A percentile compares a stretch with the other conserved stretches of the same genome.
These are phyloP conservation scores for Silene coronaria DNA, from an alignment of 179 eudicot species.

Conservation along the genomic window DNA sequence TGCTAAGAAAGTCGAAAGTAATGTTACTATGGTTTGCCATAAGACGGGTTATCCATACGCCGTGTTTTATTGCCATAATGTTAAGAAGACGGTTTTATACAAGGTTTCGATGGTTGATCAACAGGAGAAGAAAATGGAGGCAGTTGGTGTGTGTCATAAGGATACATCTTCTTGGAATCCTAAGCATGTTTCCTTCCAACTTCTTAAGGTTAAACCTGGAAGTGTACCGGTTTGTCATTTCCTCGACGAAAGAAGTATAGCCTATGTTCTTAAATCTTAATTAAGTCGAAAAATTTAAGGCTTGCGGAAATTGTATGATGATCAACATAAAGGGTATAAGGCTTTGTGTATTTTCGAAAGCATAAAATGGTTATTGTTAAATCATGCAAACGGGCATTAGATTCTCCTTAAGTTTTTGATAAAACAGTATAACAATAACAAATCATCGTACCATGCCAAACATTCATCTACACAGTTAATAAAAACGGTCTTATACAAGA, in stretches of 20 bases:
- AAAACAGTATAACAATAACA: no score
- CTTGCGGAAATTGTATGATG: no score
- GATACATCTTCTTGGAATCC: conserved; percentile 20
- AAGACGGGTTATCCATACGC: conserved; percentile 17
- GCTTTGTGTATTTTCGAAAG: no score
- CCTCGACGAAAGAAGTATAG: conserved; percentile 4
- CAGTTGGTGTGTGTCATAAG: conserved; percentile 13
- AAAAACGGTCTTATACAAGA: no score
- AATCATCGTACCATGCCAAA: no score
- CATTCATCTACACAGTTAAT: no score
- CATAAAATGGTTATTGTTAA: no score
- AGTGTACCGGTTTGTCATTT: conserved; percentile 12
- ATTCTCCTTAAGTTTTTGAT: no score
- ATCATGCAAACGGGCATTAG: no score
- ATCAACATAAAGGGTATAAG: no score
- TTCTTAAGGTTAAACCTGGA: conserved; percentile 15
- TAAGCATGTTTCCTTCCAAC: conserved; percentile 6
- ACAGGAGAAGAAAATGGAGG: background rate
- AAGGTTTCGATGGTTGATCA: conserved; percentile 8
- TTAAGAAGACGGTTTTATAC: conserved; percentile 3
- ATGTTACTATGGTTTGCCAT: conserved; percentile 16
- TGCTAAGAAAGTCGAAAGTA: background rate
- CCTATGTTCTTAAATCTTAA: background rate
- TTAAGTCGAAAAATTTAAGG: background rate
- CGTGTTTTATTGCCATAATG: conserved; percentile 15